phyloP scores from a whole-genome alignment of 1,284 basidiomycete species.

The Trichosporon ovoides region DNA sequence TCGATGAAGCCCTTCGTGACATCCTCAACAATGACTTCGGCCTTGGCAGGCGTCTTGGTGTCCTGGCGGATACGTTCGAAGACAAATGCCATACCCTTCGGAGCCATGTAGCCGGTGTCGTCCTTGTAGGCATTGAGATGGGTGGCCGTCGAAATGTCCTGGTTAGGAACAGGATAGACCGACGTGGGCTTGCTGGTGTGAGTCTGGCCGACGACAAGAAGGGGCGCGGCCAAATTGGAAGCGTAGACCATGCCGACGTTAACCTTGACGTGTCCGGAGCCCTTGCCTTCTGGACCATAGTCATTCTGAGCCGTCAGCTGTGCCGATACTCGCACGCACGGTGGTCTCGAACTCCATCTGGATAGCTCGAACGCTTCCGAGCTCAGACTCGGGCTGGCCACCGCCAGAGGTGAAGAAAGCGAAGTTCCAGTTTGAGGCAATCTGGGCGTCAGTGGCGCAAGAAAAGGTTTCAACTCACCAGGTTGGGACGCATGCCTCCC shows the following conservation, averaged over 20 bases:
- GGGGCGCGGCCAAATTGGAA: conserved; percentile 14
- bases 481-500: conserved; percentile 87
- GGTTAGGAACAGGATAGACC: conserved; percentile 42
- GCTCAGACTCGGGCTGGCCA: conserved; percentile 55
- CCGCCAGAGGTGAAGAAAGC: conserved; percentile 63
- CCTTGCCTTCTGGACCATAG: conserved; percentile 67
- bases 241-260: conserved; percentile 64
- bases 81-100: conserved; percentile 64
- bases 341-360: conserved; percentile 96
- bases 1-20: conserved; percentile 70
- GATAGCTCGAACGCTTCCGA: conserved; percentile 73
- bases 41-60: conserved; percentile 52
- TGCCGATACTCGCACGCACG: conserved; percentile 26
- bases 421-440: conserved; percentile 96
- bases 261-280: conserved; percentile 72
- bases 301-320: conserved; percentile 47
- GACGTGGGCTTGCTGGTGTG: conserved; percentile 55
- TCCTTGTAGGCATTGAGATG: conserved; percentile 61
- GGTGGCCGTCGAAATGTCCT: conserved; percentile 61
- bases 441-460: conserved; percentile 21
- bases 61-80: conserved; percentile 69
- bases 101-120: conserved; percentile 78
- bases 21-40: conserved; percentile 57
- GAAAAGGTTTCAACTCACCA: conserved; percentile 49
- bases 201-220: conserved; percentile 57